Conservation (phyloP, 2,329 filamentous ascomycete genomes). For the Ceratocystis cubensis region DNA sequence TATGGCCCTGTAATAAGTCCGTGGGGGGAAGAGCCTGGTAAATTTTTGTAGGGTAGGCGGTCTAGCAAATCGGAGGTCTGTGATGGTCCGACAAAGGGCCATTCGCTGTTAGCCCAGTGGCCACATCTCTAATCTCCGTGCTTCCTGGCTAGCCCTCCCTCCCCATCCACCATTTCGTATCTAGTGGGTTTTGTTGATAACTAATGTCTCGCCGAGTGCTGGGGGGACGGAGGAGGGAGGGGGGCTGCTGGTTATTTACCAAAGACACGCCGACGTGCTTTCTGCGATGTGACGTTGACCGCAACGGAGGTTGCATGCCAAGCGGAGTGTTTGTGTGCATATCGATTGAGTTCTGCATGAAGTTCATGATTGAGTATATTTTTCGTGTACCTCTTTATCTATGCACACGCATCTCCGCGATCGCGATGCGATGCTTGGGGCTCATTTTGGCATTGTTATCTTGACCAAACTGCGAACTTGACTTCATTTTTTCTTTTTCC, state of each 20-base stretch:
- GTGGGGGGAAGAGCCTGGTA: not conserved
- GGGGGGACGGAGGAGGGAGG: not conserved
- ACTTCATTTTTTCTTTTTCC: not conserved
- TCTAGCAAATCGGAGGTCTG: not conserved
- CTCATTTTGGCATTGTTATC: not conserved
- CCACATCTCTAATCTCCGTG: not conserved
- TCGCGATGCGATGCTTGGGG: not conserved
- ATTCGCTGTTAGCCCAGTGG: not conserved
- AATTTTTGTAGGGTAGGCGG: not conserved
- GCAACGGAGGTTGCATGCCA: constrained; percentile 4
- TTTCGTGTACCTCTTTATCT: not conserved
- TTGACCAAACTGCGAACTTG: no score
- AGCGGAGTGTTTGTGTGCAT: not conserved
- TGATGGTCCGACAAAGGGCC: not conserved
- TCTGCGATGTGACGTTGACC: constrained; percentile 3
- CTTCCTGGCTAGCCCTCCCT: not conserved
- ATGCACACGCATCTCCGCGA: no score
- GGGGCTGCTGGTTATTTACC: not conserved
- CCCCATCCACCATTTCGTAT: not conserved
- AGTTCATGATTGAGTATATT: not conserved
- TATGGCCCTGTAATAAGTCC: not conserved
- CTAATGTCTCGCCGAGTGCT: not conserved
- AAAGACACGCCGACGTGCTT: not conserved
- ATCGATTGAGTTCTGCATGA: not conserved
- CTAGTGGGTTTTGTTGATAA: not conserved